Conservation (phyloP, 495 filamentous ascomycete species). For the Xylaria acuta region DNA sequence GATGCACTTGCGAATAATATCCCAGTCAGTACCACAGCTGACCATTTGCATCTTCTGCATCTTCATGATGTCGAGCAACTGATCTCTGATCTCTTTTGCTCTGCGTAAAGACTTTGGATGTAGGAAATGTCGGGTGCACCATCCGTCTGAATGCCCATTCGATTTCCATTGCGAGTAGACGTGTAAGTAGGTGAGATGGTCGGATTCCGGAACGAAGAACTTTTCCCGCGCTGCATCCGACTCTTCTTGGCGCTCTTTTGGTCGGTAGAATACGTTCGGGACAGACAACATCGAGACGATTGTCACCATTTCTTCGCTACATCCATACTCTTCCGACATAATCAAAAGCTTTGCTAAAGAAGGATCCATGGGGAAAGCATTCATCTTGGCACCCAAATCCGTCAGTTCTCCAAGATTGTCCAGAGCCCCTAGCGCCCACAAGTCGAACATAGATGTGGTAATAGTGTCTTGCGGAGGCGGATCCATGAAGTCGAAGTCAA, state of each 20-base stretch:
- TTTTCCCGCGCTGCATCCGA: constrained; percentile 96
- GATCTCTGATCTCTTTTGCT: constrained; percentile 91
- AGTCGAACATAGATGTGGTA: constrained; percentile 94
- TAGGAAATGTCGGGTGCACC: constrained; percentile 92
- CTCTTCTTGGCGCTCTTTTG: constrained; percentile 96
- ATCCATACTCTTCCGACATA: constrained; percentile 81
- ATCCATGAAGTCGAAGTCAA: constrained; percentile 99
- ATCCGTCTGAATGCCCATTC: constrained; percentile 87
- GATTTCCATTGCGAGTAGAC: constrained; percentile 96
- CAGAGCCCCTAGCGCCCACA: constrained; percentile 95
- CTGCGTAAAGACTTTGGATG: constrained; percentile 89
- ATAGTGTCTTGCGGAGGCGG: constrained; percentile 98
- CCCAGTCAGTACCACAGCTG: constrained; percentile 96
- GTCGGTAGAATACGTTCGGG: constrained; percentile 95
- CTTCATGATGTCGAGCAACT: constrained; percentile 93
- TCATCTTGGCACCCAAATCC: constrained; percentile 87
- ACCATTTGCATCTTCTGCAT: constrained; percentile 87
- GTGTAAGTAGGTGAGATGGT: constrained; percentile 94
- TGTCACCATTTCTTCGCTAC: constrained; percentile 96
- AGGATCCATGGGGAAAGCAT: constrained; percentile 95
- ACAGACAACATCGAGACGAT: constrained; percentile 99
- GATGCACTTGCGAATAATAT: constrained; percentile 93
- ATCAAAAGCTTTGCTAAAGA: constrained; percentile 94
- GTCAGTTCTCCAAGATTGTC: constrained; percentile 95
- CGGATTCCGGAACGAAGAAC: constrained; percentile 97